Conservation (phyloP, 2,329 filamentous ascomycete genomes). For the Nectriaceae sp. region DNA sequence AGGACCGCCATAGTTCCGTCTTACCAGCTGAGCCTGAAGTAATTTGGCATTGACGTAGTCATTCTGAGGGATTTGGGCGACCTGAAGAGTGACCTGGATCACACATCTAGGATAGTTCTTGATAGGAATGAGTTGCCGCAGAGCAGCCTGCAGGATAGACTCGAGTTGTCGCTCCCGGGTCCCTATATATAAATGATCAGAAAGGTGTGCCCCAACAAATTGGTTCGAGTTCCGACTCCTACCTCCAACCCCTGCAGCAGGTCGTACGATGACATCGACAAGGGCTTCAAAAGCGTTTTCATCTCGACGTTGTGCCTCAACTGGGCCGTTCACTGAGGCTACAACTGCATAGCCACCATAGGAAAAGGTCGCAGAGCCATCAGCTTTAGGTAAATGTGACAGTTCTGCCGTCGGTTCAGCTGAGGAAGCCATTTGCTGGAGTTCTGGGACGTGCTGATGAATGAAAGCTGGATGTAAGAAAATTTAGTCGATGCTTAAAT, state of each 20-base stretch:
- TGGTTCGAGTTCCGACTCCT: slow-evolving; percentile 26
- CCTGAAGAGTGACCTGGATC: slow-evolving; percentile 81
- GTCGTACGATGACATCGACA: slow-evolving; percentile 87
- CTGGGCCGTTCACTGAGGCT: slow-evolving; percentile 86
- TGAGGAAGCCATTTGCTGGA: slow-evolving; percentile 45
- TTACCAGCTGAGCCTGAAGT: slow-evolving; percentile 61
- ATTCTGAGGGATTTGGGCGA: slow-evolving; percentile 69
- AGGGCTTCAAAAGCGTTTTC: slow-evolving; percentile 90
- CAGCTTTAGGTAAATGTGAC: slow-evolving; percentile 66
- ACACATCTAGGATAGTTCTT: slow-evolving; percentile 75
- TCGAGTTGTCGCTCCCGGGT: slow-evolving; percentile 83
- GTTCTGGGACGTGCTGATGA: not conserved
- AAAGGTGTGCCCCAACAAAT: slow-evolving; percentile 6
- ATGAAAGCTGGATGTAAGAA: not conserved
- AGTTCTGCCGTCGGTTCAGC: slow-evolving; percentile 54
- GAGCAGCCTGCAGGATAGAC: slow-evolving; percentile 68
- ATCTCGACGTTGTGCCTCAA: slow-evolving; percentile 86
- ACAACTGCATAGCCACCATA: slow-evolving; percentile 78
- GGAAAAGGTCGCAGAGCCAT: slow-evolving; percentile 79
- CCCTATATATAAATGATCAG: slow-evolving; percentile 43
- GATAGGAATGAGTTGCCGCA: slow-evolving; percentile 74
- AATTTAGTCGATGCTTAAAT: not conserved
- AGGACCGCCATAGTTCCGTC: slow-evolving; percentile 21
- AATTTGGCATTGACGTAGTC: slow-evolving; percentile 63
- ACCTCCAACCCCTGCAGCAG: slow-evolving; percentile 82